Percentiles rank a stretch among this genome's conserved stretches.
Evolutionary conservation across 2,329 filamentous ascomycete genomes (phyloP).

Genomic region (Neodidymelliopsis sp.): DNA sequence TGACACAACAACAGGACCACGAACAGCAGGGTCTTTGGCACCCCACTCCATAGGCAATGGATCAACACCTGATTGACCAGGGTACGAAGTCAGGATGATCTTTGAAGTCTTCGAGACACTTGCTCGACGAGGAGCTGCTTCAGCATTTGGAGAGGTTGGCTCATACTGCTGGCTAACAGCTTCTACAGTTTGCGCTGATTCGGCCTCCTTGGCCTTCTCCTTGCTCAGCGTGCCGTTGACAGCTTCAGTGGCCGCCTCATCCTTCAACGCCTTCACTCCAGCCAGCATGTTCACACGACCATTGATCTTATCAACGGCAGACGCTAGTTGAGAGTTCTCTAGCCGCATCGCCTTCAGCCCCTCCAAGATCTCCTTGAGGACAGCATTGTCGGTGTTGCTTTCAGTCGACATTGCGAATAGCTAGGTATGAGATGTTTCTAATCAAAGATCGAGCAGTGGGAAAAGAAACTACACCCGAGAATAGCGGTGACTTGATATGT

Average conservation of each 20-base stretch:
- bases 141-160: conserved; percentile 40
- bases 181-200: conserved; percentile 46
- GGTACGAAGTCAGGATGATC: conserved; percentile 83
- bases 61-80: conserved; percentile 91
- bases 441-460: conserved; percentile 8
- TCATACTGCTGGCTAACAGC: conserved; percentile 52
- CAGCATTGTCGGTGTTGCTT: conserved; percentile 42
- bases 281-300: conserved; percentile 68
- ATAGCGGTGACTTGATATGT: conserved; percentile 8
- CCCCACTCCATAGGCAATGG: conserved; percentile 92
- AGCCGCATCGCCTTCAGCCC: conserved; percentile 63
- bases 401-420: conserved; percentile 39
- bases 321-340: conserved; percentile 63
- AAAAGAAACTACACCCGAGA: conserved; percentile 2
- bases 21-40: conserved; percentile 72
- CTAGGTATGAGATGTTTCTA: conserved; percentile 3
- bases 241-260: conserved; percentile 52
- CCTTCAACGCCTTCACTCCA: conserved; percentile 64
- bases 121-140: conserved; percentile 47
- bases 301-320: conserved; percentile 66
- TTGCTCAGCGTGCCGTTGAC: conserved; percentile 27
- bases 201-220: conserved; percentile 44
- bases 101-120: conserved; percentile 62
- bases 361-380: conserved; percentile 64
- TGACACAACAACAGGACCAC: conserved; percentile 90